Base-by-base conservation (phyloP, 345 rosid genomes). In the Xanthoceras sorbifolium region DNA sequence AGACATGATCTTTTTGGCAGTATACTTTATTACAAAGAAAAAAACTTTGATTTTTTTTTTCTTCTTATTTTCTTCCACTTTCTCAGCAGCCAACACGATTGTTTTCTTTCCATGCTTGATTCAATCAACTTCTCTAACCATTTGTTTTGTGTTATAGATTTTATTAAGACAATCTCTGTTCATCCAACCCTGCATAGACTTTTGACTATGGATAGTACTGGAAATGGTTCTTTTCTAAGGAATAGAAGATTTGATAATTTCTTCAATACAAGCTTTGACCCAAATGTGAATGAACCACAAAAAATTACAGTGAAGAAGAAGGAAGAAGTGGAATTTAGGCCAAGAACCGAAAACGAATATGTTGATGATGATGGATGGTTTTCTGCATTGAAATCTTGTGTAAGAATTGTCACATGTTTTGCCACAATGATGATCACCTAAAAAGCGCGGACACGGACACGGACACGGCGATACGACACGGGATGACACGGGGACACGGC, bases 311-410 rank as follows among this genome's bases (percentile, higher is more conserved):
- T 22, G 23, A 76, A 74, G 67, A 77, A 79, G 23, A 76, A 69
- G 64, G 78, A 79, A 70, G 84, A 54, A 38, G 62, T 32, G 11
- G 61, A 15, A 34, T 42, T 9, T 10, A 73, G 69, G 64, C 72
- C 74, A 0, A 75, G 32, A 66, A 44, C 52, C 2, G 83, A 42
- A 40, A 26, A 76, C 46, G 83, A 31, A 17, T 84, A 76, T 79
- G 81, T 71, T 22, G 87, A 83, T 15, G 84, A 85, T 50, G 86
- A 83, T 80, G 89, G 89, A 28, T 85, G 89, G 88, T n/a, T 80
- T 44, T 32, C 84, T 1, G 62, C 23, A 60, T 12, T 87, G 78
- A 73, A 82, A 64, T 89, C 92, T 17, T 87, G 75, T 76, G 63
- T 82, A 5, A 85, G 88, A 69, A 85, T 89, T 52, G 81, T 84